Base-by-base conservation (phyloP, 2,329 filamentous ascomycete genomes). In the Pseudogymnoascus sp. region DNA sequence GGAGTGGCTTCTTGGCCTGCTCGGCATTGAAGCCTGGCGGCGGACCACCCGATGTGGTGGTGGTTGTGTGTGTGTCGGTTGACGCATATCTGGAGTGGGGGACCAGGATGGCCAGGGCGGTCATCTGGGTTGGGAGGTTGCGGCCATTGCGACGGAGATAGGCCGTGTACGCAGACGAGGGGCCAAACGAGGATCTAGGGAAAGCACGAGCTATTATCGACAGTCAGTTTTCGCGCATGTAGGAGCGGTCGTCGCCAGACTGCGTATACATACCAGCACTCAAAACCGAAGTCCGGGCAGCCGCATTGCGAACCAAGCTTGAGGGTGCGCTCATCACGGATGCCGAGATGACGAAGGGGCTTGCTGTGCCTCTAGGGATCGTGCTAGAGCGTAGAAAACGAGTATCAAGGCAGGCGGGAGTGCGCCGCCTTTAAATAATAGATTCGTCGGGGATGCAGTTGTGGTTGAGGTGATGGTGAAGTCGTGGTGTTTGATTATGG, bases 11-110 rank as follows among this genome's bases (percentile, higher is more conserved):
- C 78, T 86, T 87, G 10, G 88, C 87, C 74, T 88, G 78, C 69
- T 88, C 82, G 21, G 86, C 78, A 75, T 89, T 89, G 78, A 90
- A 90, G 37, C 88, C 87, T 31, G 88, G 88, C 63, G 88, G 88
- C 25, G 87, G 88, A 63, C 81, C 83, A 65, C 80, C 77, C 62
- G 81, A 75, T 64, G 79, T 79, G 14, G 45, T 28, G 10, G 45
- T 51, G 4, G 45, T 51, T 51, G 45, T 51, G 73, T 85, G 83
- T 67, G 83, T 81, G 65, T 87, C 84, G 70, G 85, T 88, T 57
- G 82, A 80, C 70, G 86, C 77, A 70, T 76, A 75, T 72, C 85
- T 82, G 45, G 14, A 28, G 65, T 79, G 73, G 16, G 85, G 84
- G 63, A 87, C 79, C 65, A 87, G 75, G 37, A 87, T 77, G 54